Evolutionary conservation across 202 grass and related monocot genomes (phyloP), one percentile per base, ranked within the genome.

Genomic region (Saccharum hybrid): DNA sequence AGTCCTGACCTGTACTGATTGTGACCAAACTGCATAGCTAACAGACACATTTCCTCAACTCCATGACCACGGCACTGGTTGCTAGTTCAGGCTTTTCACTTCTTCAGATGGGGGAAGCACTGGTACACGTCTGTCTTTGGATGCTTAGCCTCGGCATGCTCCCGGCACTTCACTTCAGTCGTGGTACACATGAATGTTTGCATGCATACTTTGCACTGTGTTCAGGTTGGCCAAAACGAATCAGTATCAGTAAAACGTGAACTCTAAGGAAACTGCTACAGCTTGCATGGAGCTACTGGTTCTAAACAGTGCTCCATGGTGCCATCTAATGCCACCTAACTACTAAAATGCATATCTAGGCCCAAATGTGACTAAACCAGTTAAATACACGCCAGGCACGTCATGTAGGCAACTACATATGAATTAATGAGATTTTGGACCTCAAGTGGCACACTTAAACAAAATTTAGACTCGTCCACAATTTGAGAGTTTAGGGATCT

Each of bases 111-210:
- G 81, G 88, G 84, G 49, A 90, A 87, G 63, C 88, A 90, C 38
- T 90, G 84, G 80, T 80, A 87, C 16, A 82, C 66, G 16, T 82
- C 83, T 18, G 80, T 31, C 69, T 90, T 90, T 31, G 88, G 84
- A 69, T 90, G 88, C 63, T 87, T 90, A 18, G 80, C 80, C 23
- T 90, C 88, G 0, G 68, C 84, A 22, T 87, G 84, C 77, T 90
- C 88, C 62, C 80, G 66, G 69, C 88, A 90, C 57, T 86, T 87
- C 52, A 84, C 84, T 80, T 90, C 88, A 10, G 84, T 83, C 48
- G 88, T 87, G 38, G 88, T 90, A 63, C 84, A 90, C 39, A 90
- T 90, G 73, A 90, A 90, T 28, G 88, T 90, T 71, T 87, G 84
- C 88, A 87, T 90, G 49, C 88, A 90, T 12, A 90, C 80, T 51